These are phyloP conservation scores for Fusarium sublunatum DNA, from an alignment of 2,329 filamentous ascomycete species.

Conservation along the genomic window DNA sequence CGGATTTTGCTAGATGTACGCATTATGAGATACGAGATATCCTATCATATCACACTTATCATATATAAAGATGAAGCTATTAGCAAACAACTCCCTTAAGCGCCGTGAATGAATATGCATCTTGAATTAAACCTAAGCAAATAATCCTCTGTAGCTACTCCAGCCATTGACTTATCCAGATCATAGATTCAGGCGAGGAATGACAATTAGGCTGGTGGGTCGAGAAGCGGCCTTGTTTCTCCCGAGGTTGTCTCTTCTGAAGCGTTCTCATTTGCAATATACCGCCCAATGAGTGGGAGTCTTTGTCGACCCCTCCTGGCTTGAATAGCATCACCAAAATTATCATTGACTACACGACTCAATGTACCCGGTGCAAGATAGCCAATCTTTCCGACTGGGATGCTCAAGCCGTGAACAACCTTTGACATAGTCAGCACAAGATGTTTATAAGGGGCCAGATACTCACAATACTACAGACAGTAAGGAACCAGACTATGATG, in stretches of 20 bases:
- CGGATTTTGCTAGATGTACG: constrained; percentile 6
- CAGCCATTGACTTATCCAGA: too few relatives aligned
- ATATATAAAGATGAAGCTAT: background rate
- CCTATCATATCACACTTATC: background rate
- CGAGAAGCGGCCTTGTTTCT: too few relatives aligned
- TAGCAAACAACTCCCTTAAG: too few relatives aligned
- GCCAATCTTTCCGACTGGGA: constrained; percentile 77
- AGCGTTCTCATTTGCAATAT: background rate
- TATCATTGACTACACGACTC: constrained; percentile 49
- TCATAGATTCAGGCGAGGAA: too few relatives aligned
- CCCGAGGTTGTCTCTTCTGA: too few relatives aligned
- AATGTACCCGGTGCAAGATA: constrained; percentile 73
- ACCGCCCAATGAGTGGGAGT: constrained; percentile 38
- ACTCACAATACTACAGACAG: constrained; percentile 83
- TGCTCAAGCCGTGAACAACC: constrained; percentile 83
- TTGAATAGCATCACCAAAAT: constrained; percentile 27
- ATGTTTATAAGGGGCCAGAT: fast-evolving
- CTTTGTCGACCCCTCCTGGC: constrained; percentile 18
- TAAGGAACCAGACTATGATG: constrained; percentile 87
- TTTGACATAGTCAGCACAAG: constrained; percentile 5
- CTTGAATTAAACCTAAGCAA: too few relatives aligned
- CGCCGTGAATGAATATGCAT: too few relatives aligned
- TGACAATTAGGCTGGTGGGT: too few relatives aligned
- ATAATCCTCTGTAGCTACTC: too few relatives aligned
- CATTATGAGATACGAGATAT: constrained; percentile 21